Base-by-base conservation (phyloP, 2,329 filamentous ascomycete genomes). In the Neonectria neomacrospora region DNA sequence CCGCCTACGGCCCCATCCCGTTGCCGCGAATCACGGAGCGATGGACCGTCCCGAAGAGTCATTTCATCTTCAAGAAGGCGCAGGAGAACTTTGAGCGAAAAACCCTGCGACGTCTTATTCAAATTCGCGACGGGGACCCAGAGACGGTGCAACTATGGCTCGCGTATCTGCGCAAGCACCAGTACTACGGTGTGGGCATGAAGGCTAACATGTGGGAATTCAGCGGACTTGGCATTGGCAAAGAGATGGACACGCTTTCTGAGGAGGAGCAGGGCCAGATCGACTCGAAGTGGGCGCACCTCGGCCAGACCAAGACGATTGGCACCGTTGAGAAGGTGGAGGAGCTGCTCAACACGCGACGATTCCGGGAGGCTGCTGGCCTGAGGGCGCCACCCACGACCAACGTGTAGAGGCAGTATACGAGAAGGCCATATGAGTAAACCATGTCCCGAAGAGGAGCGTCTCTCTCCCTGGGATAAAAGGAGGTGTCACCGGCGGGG, bases 61-160 rank as follows among this genome's bases (percentile, higher is more conserved):
- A 92, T 78, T 99, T 99, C 83, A 93, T 97, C 69, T 92, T 93
- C 84, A 99, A 98, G 82, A 99, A 99, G 82, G 91, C 89, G 39
- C 94, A 99, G 80, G 96, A 99, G 81, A 99, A 99, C 80, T 99
- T 97, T 75, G 95, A 98, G 82, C 87, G 96, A 58, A 90, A 96
- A 64, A 99, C 96, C 1, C 80, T 94, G 73, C 88, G 94, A 58
- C 85, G 96, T 14, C 79, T 97, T 73, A 94, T 99, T 55, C 94
- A 97, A 80, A 96, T 99, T 74, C 91, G 93, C 69, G 96, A 98
- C 75, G 96, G 94, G 0, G 86, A 97, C 74, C 90, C 94, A 1
- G 93, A 97, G 77, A 90, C 89, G 1, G 94, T 99, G 37, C 91
- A 96, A 79, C 79, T 94, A 28, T 99, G 96, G 96, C 82, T 99